Percentiles rank a stretch among this genome's conserved stretches.
These are phyloP conservation scores for Decorospora gaudefroyi DNA, from an alignment of 2,329 filamentous ascomycete species.

Conservation along the genomic window DNA sequence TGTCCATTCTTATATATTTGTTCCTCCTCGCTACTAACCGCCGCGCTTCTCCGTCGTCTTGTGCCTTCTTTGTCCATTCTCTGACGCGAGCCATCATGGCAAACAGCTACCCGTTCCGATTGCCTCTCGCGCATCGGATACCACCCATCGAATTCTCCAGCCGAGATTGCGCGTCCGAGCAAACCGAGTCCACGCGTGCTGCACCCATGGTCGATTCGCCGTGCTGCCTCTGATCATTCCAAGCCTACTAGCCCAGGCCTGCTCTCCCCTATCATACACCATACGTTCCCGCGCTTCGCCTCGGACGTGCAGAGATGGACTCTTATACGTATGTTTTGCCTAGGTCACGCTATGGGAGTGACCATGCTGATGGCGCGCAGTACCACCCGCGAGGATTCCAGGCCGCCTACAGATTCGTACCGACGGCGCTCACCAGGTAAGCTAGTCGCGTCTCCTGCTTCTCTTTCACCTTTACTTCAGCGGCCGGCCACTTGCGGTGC, in stretches of 20 bases:
- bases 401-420: slow-evolving; percentile 50
- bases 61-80: slow-evolving; percentile 44
- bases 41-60: slow-evolving; percentile 33
- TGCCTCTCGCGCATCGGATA: slow-evolving; percentile 34
- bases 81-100: slow-evolving; percentile 51
- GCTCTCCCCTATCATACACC: too few relatives aligned
- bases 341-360: neutral
- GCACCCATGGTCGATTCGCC: slow-evolving; percentile 27
- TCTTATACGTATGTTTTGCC: slow-evolving; percentile 44
- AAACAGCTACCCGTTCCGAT: slow-evolving; percentile 47
- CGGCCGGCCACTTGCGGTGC: neutral
- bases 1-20: slow-evolving; percentile 27
- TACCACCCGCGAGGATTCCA: slow-evolving; percentile 60
- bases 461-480: neutral
- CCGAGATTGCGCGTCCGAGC: slow-evolving; percentile 27
- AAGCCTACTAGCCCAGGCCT: slow-evolving; percentile 15
- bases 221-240: slow-evolving; percentile 18
- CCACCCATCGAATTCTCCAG: slow-evolving; percentile 30
- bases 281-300: too few relatives aligned
- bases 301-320: slow-evolving; percentile 36
- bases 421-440: slow-evolving; percentile 72
- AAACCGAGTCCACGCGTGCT: slow-evolving; percentile 20
- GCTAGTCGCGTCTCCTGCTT: slow-evolving; percentile 31
- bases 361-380: slow-evolving; percentile 24
- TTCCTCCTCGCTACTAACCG: slow-evolving; percentile 35